Evolutionary conservation across 2,329 filamentous ascomycete species (phyloP).

Genomic region (Aphanocladium album): DNA sequence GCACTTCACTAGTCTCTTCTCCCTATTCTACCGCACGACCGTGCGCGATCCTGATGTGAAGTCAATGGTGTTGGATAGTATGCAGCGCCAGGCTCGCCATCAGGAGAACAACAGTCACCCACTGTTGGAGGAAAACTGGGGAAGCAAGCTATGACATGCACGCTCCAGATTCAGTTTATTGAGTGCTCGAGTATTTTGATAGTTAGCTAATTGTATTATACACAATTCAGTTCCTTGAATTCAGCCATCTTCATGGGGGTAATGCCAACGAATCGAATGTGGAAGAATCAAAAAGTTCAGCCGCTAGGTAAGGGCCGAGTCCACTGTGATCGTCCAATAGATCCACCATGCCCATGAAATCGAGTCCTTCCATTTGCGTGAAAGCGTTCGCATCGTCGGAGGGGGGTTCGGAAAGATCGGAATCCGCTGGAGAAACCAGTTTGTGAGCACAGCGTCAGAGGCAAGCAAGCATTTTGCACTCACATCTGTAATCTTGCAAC

Average conservation of each 20-base stretch:
- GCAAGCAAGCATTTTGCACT: not conserved
- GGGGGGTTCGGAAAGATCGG: not conserved
- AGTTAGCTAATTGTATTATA: not conserved
- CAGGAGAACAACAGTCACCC: conserved; percentile 9
- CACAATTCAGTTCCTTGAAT: too few species aligned
- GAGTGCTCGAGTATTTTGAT: not conserved
- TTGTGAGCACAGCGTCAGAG: not conserved
- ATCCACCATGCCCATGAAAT: conserved; percentile 9
- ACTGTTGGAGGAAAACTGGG: not conserved
- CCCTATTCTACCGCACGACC: conserved; percentile 8
- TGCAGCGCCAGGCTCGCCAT: conserved; percentile 9
- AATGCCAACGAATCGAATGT: conserved; percentile 1
- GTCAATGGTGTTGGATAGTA: conserved; percentile 4
- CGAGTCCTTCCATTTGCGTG: not conserved
- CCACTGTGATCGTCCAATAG: conserved; percentile 5
- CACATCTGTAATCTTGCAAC: conserved; percentile 5
- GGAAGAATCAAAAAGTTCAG: conserved; percentile 5
- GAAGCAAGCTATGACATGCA: not conserved
- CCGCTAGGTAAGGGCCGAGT: conserved; percentile 5
- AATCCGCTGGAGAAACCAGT: not conserved
- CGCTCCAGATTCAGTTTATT: too few species aligned
- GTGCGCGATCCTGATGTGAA: conserved; percentile 11
- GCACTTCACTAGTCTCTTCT: conserved; percentile 2
- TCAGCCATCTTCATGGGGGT: not conserved
- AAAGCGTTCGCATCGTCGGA: not conserved